Percentiles rank a stretch among this genome's conserved stretches.
phyloP scores from a whole-genome alignment of 1,139 yeast species.

The Hansenula lynferdii region DNA sequence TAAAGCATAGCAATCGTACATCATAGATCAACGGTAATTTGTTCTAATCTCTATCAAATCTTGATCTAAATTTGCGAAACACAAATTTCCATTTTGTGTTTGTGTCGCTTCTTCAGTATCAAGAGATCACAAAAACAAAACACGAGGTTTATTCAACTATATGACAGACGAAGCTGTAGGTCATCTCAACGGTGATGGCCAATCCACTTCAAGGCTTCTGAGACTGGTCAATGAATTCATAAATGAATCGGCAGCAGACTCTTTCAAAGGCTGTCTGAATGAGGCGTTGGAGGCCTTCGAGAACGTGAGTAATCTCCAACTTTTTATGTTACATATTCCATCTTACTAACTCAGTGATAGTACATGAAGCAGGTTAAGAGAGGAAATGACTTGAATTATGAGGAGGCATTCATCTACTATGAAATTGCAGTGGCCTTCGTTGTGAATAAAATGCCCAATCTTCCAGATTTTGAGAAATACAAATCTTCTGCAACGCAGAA shows the following conservation, averaged over 20 bases:
- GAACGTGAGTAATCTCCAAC: constrained; percentile 1
- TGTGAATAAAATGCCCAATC: constrained; percentile 18
- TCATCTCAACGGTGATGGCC: too few relatives aligned
- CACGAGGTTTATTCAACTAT: too few relatives aligned
- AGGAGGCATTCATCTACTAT: constrained; percentile 29
- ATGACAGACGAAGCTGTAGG: not conserved
- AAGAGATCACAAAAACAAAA: too few relatives aligned
- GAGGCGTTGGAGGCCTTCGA: constrained; percentile 2
- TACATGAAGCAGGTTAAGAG: not conserved
- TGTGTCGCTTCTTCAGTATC: too few relatives aligned
- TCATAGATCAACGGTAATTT: too few relatives aligned
- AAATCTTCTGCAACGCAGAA: constrained; percentile 17
- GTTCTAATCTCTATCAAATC: too few relatives aligned
- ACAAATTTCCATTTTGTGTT: too few relatives aligned
- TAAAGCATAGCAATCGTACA: too few relatives aligned
- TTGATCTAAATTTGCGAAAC: too few relatives aligned
- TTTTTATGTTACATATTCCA: not conserved
- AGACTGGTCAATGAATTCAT: constrained; percentile 1
- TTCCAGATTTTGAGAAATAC: constrained; percentile 21
- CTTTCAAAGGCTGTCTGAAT: not conserved
- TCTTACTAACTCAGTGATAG: not conserved
- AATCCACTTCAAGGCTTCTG: not conserved
- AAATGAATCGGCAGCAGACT: not conserved
- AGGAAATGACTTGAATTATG: constrained; percentile 13
- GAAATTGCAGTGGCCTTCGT: constrained; percentile 25